These are phyloP conservation scores for Cenchrus purpureus DNA, from an alignment of 176 grass and related monocot genomes.

Conservation along the genomic window DNA sequence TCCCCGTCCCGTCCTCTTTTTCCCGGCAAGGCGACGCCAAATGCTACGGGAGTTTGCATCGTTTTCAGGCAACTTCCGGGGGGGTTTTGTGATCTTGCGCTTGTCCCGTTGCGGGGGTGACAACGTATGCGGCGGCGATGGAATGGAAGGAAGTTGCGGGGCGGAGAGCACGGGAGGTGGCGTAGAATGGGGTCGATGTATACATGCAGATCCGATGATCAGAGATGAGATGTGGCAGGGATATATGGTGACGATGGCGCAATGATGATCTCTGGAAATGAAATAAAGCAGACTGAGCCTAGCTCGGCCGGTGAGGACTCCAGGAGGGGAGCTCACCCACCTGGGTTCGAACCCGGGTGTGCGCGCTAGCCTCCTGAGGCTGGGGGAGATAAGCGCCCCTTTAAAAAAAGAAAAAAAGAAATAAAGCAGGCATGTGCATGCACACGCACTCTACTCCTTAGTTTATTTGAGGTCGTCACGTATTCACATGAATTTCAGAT, in stretches of 20 bases:
- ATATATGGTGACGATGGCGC: neutral
- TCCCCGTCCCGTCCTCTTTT: neutral
- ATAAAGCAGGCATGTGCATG: neutral
- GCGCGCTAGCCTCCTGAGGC: too few relatives aligned
- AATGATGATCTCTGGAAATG: neutral
- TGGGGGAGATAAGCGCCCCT: too few relatives aligned
- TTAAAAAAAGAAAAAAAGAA: too few relatives aligned
- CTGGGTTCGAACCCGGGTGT: too few relatives aligned
- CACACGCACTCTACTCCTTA: neutral
- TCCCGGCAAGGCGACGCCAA: slow-evolving; percentile 14
- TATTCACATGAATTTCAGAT: neutral
- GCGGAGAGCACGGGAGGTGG: neutral
- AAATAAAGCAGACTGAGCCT: neutral
- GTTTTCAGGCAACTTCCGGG: slow-evolving; percentile 5
- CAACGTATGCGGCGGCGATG: slow-evolving; percentile 2
- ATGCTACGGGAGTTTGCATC: slow-evolving; percentile 20
- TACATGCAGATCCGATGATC: neutral
- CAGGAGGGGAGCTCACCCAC: too few relatives aligned
- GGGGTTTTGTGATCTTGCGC: slow-evolving; percentile 14
- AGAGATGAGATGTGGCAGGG: neutral
- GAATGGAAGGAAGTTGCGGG: neutral
- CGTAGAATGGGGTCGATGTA: slow-evolving; percentile 7
- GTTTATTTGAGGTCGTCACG: neutral
- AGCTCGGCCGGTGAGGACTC: too few relatives aligned
- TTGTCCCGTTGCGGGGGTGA: slow-evolving; percentile 39